phyloP scores from a whole-genome alignment of 257 asterid species.

The Rhazya stricta region DNA sequence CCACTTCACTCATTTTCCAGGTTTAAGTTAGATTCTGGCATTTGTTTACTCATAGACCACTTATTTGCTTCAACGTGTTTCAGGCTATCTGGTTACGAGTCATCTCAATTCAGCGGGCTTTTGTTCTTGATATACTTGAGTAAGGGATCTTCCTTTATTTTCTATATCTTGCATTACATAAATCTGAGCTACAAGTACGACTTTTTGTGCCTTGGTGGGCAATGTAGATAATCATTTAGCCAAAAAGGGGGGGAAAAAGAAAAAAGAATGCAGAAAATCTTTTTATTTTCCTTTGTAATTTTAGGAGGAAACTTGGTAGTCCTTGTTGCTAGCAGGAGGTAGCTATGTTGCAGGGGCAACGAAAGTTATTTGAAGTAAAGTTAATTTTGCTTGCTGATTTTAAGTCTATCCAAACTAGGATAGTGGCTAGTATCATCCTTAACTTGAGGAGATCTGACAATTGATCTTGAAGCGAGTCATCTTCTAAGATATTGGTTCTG shows the following conservation, averaged over 20 bases:
- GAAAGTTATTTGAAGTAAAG: not conserved
- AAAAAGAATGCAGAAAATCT: too few relatives aligned
- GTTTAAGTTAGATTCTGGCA: conserved; percentile 10
- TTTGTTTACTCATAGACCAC: not conserved
- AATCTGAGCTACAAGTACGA: not conserved
- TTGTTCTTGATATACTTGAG: conserved; percentile 96
- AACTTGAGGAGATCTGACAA: not conserved
- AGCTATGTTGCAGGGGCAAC: not conserved
- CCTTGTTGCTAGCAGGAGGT: not conserved
- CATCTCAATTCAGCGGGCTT: conserved; percentile 77
- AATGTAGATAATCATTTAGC: not conserved
- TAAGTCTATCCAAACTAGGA: not conserved
- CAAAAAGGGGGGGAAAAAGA: too few relatives aligned
- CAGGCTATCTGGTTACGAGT: conserved; percentile 88
- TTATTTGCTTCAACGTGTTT: conserved; percentile 29
- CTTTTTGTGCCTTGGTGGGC: not conserved
- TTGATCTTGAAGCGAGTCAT: not conserved
- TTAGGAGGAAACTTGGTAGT: not conserved
- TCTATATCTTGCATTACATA: not conserved
- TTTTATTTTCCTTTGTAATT: not conserved
- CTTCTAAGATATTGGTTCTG: not conserved
- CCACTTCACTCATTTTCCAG: not conserved
- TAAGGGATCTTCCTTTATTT: conserved; percentile 38
- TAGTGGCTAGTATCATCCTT: not conserved
- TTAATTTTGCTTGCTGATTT: not conserved